Percentiles rank a stretch among this genome's conserved stretches.
Conservation (phyloP, 805 yeast genomes). For the Wickerhamomyces rabaulensis region DNA sequence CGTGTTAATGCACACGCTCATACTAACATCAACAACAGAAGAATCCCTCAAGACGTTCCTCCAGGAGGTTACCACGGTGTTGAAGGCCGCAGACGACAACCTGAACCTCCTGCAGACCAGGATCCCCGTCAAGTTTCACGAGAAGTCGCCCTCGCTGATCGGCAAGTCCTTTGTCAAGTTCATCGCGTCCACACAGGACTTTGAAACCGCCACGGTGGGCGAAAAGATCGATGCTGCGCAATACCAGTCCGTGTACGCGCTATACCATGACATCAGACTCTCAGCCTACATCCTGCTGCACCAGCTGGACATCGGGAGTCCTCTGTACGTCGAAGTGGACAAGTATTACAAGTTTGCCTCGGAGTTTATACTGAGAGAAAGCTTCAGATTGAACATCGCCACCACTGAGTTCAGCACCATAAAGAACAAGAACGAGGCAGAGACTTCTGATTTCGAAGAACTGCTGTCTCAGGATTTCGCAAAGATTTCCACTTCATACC, state of each 20-base stretch:
- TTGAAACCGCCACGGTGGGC: conserved; percentile 34
- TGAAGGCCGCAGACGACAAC: conserved; percentile 12
- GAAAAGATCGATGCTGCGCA: conserved; percentile 32
- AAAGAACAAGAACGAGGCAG: conserved; percentile 4
- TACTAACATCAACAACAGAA: neutral
- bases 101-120: conserved; percentile 10
- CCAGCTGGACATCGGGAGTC: conserved; percentile 42
- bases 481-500: conserved; percentile 49
- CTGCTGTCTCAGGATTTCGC: conserved; percentile 53
- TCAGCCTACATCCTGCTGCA: conserved; percentile 45
- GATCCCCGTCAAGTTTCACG: conserved; percentile 15
- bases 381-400: conserved; percentile 37
- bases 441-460: conserved; percentile 25
- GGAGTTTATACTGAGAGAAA: conserved; percentile 61
- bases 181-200: conserved; percentile 3
- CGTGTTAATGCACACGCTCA: too few species aligned
- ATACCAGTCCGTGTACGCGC: conserved; percentile 43
- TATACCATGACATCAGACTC: conserved; percentile 65
- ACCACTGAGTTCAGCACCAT: conserved; percentile 12
- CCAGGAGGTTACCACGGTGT: neutral
- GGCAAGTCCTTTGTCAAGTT: conserved; percentile 8
- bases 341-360: conserved; percentile 56
- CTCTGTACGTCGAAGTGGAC: conserved; percentile 49
- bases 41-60: neutral
- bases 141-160: conserved; percentile 14